phyloP scores from a whole-genome alignment of 176 grass and related monocot genomes.

The Rhynchospora breviuscula region DNA sequence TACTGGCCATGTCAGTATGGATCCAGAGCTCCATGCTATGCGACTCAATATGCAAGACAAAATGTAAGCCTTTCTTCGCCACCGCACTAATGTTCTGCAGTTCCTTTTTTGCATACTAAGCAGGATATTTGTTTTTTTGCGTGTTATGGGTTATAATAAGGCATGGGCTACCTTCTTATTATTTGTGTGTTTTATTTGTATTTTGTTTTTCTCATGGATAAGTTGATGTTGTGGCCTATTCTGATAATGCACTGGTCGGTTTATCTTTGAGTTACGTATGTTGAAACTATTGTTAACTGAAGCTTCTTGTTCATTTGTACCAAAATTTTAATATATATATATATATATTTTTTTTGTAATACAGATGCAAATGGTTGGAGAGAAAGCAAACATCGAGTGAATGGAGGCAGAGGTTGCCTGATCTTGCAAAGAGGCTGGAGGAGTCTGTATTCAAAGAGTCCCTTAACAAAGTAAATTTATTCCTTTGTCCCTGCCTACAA shows the following conservation, averaged over 20 bases:
- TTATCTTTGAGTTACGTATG: neutral
- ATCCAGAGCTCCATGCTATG: constrained; percentile 28
- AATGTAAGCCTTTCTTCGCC: constrained; percentile 44
- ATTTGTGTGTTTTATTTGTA: neutral
- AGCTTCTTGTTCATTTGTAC: neutral
- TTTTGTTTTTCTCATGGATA: neutral
- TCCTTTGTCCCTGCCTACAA: constrained; percentile 3
- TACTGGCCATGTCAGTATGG: constrained; percentile 15
- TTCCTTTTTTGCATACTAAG: neutral
- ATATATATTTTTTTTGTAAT: neutral
- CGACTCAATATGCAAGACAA: constrained; percentile 37
- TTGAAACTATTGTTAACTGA: neutral
- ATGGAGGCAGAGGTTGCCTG: constrained; percentile 27
- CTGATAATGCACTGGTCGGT: too few species aligned
- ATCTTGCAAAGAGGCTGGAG: constrained; percentile 35
- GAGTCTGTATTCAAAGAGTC: constrained; percentile 47
- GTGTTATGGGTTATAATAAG: constrained; percentile 2
- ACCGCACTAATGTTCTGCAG: neutral
- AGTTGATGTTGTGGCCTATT: too few species aligned
- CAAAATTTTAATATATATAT: constrained; percentile 5
- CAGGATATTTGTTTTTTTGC: neutral
- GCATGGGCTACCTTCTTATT: neutral
- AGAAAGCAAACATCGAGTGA: constrained; percentile 23
- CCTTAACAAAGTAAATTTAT: constrained; percentile 38
- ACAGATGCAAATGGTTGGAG: constrained; percentile 35